These are phyloP conservation scores for Termitomyces sp. DNA, from an alignment of 768 basidiomycete genomes.

Conservation along the genomic window DNA sequence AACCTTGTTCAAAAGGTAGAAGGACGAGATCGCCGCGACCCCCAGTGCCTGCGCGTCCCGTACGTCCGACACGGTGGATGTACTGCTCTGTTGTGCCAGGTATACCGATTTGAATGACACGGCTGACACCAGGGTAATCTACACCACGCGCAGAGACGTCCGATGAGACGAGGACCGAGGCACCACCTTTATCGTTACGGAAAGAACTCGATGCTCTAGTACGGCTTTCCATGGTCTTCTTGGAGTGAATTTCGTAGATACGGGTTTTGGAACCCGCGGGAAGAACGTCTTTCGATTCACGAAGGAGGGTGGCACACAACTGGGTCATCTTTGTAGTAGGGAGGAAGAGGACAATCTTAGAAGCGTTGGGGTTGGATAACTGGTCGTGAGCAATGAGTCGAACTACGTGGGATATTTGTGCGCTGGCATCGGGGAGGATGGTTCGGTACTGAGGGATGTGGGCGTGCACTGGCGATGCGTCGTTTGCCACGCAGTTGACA, in stretches of 20 bases:
- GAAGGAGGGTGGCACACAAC: conserved; percentile 63
- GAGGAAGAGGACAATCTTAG: conserved; percentile 81
- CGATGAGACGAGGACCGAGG: conserved; percentile 74
- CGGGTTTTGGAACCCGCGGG: conserved; percentile 49
- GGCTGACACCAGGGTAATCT: conserved; percentile 85
- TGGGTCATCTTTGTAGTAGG: conserved; percentile 84
- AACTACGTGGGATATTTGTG: conserved; percentile 78
- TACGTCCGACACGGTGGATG: conserved; percentile 82
- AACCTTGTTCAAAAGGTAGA: conserved; percentile 75
- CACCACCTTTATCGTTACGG: conserved; percentile 46
- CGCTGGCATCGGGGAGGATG: conserved; percentile 54
- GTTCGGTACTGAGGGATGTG: conserved; percentile 85
- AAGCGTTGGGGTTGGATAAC: conserved; percentile 55
- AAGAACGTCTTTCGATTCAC: conserved; percentile 41
- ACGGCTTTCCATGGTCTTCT: conserved; percentile 57
- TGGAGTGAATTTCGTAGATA: conserved; percentile 83
- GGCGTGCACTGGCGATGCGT: conserved; percentile 61
- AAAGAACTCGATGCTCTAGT: conserved; percentile 56
- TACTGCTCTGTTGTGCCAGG: conserved; percentile 71
- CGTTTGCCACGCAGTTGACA: conserved; percentile 67
- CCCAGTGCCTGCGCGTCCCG: conserved; percentile 62
- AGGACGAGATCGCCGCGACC: conserved; percentile 80
- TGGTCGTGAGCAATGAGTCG: conserved; percentile 88
- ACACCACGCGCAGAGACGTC: conserved; percentile 89
- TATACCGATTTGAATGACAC: conserved; percentile 88